Conservation (phyloP, 164 flowering plant species). For the Umbellularia californica region DNA sequence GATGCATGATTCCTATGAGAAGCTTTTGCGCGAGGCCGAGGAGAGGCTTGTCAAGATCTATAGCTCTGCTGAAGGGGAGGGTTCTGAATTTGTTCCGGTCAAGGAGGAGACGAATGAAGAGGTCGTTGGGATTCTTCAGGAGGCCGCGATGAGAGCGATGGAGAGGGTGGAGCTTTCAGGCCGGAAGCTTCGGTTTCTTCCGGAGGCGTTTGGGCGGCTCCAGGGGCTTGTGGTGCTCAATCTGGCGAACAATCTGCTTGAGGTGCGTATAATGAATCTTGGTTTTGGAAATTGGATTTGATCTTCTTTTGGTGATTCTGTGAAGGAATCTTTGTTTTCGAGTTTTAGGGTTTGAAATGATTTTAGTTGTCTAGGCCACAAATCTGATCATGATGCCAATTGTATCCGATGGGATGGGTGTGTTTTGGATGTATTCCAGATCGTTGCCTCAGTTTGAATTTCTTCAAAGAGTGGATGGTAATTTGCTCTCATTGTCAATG, state of each 20-base stretch:
- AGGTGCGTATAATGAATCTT: constrained; percentile 34
- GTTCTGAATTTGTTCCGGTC: neutral
- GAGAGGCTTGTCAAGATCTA: constrained; percentile 57
- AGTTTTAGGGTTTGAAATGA: neutral
- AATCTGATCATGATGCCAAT: neutral
- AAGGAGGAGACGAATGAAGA: constrained; percentile 65
- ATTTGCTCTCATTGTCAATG: too few relatives aligned
- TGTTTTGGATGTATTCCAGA: neutral
- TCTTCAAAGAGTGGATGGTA: too few relatives aligned
- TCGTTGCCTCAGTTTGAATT: too few relatives aligned
- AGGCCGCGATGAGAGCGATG: constrained; percentile 35
- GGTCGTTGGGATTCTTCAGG: constrained; percentile 57
- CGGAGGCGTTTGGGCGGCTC: constrained; percentile 78
- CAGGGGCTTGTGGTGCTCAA: constrained; percentile 47
- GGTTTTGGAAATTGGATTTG: neutral
- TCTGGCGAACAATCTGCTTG: constrained; percentile 63
- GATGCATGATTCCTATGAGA: constrained; percentile 76
- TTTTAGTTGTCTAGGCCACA: neutral
- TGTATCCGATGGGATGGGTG: neutral
- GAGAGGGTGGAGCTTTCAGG: constrained; percentile 60
- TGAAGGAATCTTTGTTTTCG: constrained; percentile 1
- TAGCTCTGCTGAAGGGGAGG: constrained; percentile 38
- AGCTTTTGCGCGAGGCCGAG: constrained; percentile 70
- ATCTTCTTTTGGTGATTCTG: neutral
- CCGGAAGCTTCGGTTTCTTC: constrained; percentile 48